Base-by-base conservation (phyloP, 345 rosid genomes). In the Punica granatum region DNA sequence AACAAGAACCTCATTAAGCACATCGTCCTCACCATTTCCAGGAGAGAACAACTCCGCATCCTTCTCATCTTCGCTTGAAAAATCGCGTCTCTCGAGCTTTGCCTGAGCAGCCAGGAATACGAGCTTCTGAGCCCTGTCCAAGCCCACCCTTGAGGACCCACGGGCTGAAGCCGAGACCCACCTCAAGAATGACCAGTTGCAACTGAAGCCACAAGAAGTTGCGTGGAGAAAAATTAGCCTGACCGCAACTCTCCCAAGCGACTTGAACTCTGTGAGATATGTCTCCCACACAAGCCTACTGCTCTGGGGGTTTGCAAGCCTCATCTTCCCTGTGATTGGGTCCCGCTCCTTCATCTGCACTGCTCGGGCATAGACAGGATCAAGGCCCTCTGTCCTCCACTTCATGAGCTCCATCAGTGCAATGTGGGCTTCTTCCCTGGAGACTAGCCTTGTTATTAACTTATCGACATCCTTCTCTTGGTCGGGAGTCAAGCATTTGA, bases 281-380 rank as follows among this genome's bases (percentile, higher is more conserved):
- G 98, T 92, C 74, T 95, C 99, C 99, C 99, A 92, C 58, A 95
- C 92, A 65, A 95, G 92, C 73, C 99, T 83, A 79, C 99, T 90
- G 74, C 99, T 90, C 37, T 86, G 98, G 0, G 96, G 98, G 66
- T 95, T 92, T 5, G 86, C 92, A 37, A 79, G 79, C 81, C 82
- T 90, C 98, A 95, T 84, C 76, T 92, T 95, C 41, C 99, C 99
- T 0, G 96, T 77, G 61, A 85, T 42, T 18, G 97, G 97, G 60
- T 95, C 98, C 51, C 86, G 81, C 70, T 95, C 99, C 72, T 82
- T 95, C 98, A 95, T 95, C 66, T 95, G 99, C 36, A 95, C 99
- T 21, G 99, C 99, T 46, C 79, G 78, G 23, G 99, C 99, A 54
- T 95, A 92, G 49, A 87, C 94, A 0, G 98, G 92, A 75, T 95